Evolutionary conservation across 2,329 filamentous ascomycete species (phyloP).

Genomic region (Fusarium sacchari): DNA sequence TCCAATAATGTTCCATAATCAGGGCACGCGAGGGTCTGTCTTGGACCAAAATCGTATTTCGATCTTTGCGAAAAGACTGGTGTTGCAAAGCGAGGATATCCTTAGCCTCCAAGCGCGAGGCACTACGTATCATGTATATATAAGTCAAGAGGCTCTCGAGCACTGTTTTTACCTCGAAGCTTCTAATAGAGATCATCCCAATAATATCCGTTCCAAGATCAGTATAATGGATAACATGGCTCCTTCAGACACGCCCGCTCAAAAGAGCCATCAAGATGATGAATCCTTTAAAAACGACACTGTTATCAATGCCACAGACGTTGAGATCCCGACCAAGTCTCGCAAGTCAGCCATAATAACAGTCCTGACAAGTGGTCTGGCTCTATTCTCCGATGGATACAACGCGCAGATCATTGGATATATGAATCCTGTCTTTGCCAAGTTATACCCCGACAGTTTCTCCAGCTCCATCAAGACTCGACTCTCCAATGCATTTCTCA

Average conservation of each 20-base stretch:
- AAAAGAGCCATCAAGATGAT: not conserved
- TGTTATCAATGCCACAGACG: rapidly evolving
- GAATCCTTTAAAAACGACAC: not conserved
- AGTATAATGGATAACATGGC: not conserved
- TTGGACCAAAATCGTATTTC: rapidly evolving
- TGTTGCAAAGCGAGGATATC: too few species aligned
- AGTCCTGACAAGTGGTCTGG: not conserved
- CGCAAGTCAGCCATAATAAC: not conserved
- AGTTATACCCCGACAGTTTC: not conserved
- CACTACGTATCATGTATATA: not conserved
- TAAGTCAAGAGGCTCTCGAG: not conserved
- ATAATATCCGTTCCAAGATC: not conserved
- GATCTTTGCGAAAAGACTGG: too few species aligned
- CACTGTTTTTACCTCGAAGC: too few species aligned
- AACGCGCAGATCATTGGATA: not conserved
- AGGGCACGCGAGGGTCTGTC: not conserved
- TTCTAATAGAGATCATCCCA: rapidly evolving
- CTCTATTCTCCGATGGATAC: not conserved
- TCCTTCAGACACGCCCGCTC: not conserved
- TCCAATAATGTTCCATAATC: not conserved
- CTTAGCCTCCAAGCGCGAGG: not conserved
- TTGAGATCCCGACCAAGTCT: not conserved
- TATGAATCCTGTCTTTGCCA: not conserved
- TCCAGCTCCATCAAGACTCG: not conserved
- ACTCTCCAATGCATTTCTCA: not conserved